Base-by-base conservation (phyloP, 2,329 filamentous ascomycete genomes). In the Penicillium sp. region DNA sequence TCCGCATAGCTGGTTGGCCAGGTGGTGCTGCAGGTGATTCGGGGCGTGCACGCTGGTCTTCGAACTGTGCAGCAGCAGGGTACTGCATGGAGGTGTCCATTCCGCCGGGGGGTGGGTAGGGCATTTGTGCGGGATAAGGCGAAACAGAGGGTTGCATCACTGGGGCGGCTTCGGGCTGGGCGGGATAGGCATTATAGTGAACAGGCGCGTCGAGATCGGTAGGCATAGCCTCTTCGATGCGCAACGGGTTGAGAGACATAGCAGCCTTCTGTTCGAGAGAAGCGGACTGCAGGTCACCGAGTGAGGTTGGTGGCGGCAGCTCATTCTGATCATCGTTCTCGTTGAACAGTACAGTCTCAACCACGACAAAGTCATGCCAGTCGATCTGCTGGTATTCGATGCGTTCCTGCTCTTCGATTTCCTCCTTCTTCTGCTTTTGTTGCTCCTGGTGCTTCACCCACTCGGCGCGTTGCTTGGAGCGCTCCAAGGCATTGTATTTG, bases 311-410 rank as follows among this genome's bases (percentile, higher is more conserved):
- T 1, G 92, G 88, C 26, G 93, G 92, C 9, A 99, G 85, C 58
- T 94, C 88, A 30, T 86, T 85, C 57, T 89, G 84, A 61, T 97
- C 92, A 70, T 99, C 94, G 32, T 84, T 83, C 61, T 96, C 92
- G 52, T 85, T 91, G 72, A 99, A 99, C 13, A 91, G 80, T 47
- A 99, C 92, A 0, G 92, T 97, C 73, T 97, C 94, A 37, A 97
- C 91, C 17, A 99, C 89, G 27, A 93, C 87, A 64, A 99, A 99
- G 69, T 97, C 93, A 67, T 96, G 90, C 94, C 94, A 99, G 72
- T 99, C 94, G 57, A 99, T 94, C 63, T 94, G 88, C 1, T 89
- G 88, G 71, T 94, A 88, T 46, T 82, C 81, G 43, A 86, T 76
- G 65, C 87, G 86, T 70, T 96, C 90, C 65, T 91, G 85, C 67